Conservation (phyloP, 352 stramenopile genomes). For the Globisporangium cystogenes region DNA sequence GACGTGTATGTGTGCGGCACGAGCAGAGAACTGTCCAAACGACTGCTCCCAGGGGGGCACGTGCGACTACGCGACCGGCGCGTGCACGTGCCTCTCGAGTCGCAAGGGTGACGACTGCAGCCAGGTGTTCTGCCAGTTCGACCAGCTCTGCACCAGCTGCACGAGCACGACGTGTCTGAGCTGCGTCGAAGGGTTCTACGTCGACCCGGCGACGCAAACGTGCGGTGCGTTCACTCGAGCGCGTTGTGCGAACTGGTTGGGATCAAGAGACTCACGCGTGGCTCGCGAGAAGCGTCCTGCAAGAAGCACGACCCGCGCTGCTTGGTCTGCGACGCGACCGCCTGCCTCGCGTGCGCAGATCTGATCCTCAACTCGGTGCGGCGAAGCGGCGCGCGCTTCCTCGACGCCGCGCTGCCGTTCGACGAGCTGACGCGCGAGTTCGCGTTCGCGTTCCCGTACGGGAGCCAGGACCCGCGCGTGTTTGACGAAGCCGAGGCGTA, state of each 20-base stretch:
- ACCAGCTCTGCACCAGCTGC: conserved; percentile 86
- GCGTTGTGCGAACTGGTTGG: too few relatives aligned
- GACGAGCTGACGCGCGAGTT: conserved; percentile 91
- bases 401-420: conserved; percentile 64
- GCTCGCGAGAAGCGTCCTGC: conserved; percentile 51
- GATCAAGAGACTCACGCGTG: background rate
- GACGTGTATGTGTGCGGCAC: background rate
- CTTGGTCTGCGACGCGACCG: conserved; percentile 62
- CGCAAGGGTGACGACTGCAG: conserved; percentile 81
- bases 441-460: conserved; percentile 88
- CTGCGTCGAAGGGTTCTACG: conserved; percentile 86
- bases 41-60: conserved; percentile 84
- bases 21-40: conserved; percentile 67
- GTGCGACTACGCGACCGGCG: conserved; percentile 89
- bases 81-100: conserved; percentile 71
- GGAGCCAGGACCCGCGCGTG: conserved; percentile 76
- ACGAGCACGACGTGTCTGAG: conserved; percentile 68
- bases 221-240: conserved; percentile 38
- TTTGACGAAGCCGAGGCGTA: conserved; percentile 93
- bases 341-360: conserved; percentile 89
- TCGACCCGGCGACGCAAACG: conserved; percentile 49
- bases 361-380: conserved; percentile 88
- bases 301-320: conserved; percentile 89
- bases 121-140: conserved; percentile 60
- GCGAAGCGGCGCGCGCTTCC: conserved; percentile 75